These are phyloP conservation scores for Aegilops bicornis DNA, from an alignment of 176 grass and related monocot species.

Conservation along the genomic window DNA sequence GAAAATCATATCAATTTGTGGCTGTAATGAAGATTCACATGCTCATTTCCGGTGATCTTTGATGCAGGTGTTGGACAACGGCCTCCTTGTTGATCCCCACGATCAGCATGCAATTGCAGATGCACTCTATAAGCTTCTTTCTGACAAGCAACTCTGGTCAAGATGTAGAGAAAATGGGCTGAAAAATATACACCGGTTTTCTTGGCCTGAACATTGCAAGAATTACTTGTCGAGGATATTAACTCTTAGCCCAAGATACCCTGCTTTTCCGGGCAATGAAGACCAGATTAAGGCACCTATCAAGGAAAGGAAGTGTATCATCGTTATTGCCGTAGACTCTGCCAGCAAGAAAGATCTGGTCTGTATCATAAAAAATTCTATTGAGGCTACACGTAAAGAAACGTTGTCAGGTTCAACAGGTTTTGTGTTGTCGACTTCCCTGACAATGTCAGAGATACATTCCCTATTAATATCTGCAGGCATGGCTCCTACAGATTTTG, in stretches of 20 bases:
- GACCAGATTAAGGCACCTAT: constrained; percentile 27
- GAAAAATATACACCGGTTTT: constrained; percentile 78
- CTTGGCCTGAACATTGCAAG: constrained; percentile 82
- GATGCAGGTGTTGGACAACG: constrained; percentile 64
- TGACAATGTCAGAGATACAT: constrained; percentile 63
- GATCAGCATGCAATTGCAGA: constrained; percentile 73
- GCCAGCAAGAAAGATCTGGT: constrained; percentile 48
- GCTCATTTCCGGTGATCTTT: constrained; percentile 18
- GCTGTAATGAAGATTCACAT: not conserved
- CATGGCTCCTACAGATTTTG: constrained; percentile 80
- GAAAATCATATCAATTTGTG: constrained; percentile 4
- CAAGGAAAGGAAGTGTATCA: constrained; percentile 38
- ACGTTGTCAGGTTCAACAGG: constrained; percentile 39
- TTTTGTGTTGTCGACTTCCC: constrained; percentile 52
- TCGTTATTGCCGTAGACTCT: constrained; percentile 68
- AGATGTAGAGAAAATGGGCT: constrained; percentile 64
- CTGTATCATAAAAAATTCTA: constrained; percentile 47
- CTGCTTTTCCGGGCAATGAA: constrained; percentile 35
- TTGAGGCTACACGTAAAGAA: constrained; percentile 48
- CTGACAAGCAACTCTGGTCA: constrained; percentile 73
- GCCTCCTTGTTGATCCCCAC: constrained; percentile 74
- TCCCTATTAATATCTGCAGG: constrained; percentile 54
- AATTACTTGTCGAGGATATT: constrained; percentile 70
- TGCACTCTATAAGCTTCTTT: constrained; percentile 68
- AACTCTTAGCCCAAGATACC: constrained; percentile 44